Evolutionary conservation across 371 early-diverging fungal genomes (phyloP).

Genomic region (Zychaea mexicana): DNA sequence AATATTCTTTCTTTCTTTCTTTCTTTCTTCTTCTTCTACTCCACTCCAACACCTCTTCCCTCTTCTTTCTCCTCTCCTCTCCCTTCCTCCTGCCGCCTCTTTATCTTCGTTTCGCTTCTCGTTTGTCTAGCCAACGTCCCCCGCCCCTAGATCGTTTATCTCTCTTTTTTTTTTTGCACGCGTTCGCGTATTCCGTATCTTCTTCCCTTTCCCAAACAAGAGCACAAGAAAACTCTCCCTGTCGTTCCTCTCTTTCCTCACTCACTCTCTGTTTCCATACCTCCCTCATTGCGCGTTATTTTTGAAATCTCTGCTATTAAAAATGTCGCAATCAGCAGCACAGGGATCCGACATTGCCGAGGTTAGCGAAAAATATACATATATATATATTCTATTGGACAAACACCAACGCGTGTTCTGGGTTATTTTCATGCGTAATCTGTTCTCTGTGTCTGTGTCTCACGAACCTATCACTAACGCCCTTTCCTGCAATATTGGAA

Average conservation of each 20-base stretch:
- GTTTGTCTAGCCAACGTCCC: no score
- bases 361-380: no score
- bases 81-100: not conserved
- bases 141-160: not conserved
- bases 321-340: constrained; percentile 7
- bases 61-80: not conserved
- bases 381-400: not conserved
- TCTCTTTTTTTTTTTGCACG: not conserved
- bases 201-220: no score
- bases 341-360: constrained; percentile 10
- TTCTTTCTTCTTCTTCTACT: no score
- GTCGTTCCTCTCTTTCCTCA: not conserved
- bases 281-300: not conserved
- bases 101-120: not conserved
- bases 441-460: not conserved
- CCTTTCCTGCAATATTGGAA: not conserved
- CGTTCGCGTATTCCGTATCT: not conserved
- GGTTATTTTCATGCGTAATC: no score
- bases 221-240: not conserved
- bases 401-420: not conserved
- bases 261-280: not conserved
- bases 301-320: no score
- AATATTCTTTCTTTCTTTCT: no score
- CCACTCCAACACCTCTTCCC: no score
- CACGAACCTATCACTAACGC: not conserved